Percentiles rank a stretch among this genome's conserved stretches.
Evolutionary conservation across 1,284 basidiomycete species (phyloP).

Genomic region (Rhodotorula sp.): DNA sequence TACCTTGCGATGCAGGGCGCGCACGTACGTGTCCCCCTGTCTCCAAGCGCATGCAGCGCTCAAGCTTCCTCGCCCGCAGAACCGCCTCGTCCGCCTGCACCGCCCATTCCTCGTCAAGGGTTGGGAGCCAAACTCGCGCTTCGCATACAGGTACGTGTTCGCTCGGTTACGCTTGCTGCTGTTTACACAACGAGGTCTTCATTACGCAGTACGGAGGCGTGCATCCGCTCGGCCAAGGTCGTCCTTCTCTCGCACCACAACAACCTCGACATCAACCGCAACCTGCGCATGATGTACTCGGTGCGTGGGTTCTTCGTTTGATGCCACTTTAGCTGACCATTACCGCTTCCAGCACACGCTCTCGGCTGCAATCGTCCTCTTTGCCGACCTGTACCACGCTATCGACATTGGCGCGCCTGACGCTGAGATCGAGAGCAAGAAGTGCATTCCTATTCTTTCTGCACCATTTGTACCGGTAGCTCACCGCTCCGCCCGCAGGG

Average conservation of each 20-base stretch:
- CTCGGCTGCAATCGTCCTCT: conserved; percentile 31
- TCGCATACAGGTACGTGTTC: conserved; percentile 14
- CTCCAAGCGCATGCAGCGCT: too few species aligned
- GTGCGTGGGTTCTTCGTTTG: not conserved
- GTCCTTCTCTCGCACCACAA: conserved; percentile 27
- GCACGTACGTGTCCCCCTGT: conserved; percentile 2
- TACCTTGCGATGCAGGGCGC: conserved; percentile 23
- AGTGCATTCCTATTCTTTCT: not conserved
- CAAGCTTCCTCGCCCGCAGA: conserved; percentile 16
- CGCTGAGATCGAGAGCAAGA: conserved; percentile 21
- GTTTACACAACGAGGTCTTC: not conserved
- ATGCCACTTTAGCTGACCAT: not conserved
- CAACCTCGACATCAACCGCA: conserved; percentile 25
- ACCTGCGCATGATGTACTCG: conserved; percentile 29
- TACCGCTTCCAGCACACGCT: not conserved
- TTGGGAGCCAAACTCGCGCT: conserved; percentile 11
- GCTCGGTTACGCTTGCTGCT: too few species aligned
- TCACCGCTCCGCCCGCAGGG: not conserved
- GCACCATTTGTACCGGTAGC: not conserved
- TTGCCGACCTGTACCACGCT: conserved; percentile 31
- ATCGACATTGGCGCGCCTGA: conserved; percentile 15
- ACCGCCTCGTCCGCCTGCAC: conserved; percentile 34
- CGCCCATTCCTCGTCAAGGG: conserved; percentile 34
- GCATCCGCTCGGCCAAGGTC: conserved; percentile 24
- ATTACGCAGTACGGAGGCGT: conserved; percentile 15